Conservation (phyloP, 176 grass and related monocot genomes). For the Avena insularis region DNA sequence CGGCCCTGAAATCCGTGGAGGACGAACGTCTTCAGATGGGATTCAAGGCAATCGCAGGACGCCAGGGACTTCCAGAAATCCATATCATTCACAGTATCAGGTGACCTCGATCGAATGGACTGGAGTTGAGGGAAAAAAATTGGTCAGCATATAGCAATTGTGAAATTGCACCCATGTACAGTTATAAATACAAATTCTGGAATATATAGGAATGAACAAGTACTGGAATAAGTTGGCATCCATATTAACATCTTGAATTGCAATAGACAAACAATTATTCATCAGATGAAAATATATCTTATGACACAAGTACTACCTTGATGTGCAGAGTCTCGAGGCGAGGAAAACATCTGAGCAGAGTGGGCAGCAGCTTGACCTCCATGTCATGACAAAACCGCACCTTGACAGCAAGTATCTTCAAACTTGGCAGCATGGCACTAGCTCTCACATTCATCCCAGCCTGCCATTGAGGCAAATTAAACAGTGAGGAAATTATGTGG, state of each 20-base stretch:
- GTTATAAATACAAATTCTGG: not conserved
- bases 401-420: slow-evolving; percentile 37
- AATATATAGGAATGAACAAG: not conserved
- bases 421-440: slow-evolving; percentile 19
- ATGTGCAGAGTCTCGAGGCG: slow-evolving; percentile 42
- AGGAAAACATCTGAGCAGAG: slow-evolving; percentile 46
- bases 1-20: not conserved
- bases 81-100: not conserved
- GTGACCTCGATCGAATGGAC: not conserved
- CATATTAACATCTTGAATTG: not conserved
- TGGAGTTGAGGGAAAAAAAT: not conserved
- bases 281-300: not conserved
- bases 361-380: slow-evolving; percentile 37
- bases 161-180: not conserved
- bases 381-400: slow-evolving; percentile 25
- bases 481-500: slow-evolving; percentile 3
- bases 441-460: slow-evolving; percentile 23
- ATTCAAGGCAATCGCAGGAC: slow-evolving; percentile 38
- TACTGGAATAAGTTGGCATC: not conserved
- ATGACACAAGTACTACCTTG: not conserved
- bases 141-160: not conserved
- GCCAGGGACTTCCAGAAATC: slow-evolving; percentile 27
- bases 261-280: not conserved
- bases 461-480: slow-evolving; percentile 10
- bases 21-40: slow-evolving; percentile 38